Evolutionary conservation across 2,329 filamentous ascomycete species (phyloP), one percentile per base, ranked within the genome.

Genomic region (Periconia macrospinosa): DNA sequence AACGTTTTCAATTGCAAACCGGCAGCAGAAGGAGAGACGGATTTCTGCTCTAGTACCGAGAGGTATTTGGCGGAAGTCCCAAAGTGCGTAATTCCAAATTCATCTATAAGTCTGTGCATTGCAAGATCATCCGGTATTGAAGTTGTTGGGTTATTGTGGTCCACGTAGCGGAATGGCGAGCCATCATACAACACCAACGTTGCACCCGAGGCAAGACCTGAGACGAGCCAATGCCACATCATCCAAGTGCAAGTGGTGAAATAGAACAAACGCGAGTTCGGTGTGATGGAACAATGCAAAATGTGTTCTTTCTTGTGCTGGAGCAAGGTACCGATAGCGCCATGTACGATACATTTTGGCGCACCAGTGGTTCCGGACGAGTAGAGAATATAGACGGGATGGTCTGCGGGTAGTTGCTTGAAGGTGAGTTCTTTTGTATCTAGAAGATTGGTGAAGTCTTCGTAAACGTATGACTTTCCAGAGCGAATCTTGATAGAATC

Each of bases 161-260:
- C 66, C 3, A 74, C 46, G 49, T 76, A 80, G 50, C 79, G 78
- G 79, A 97, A 97, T 0, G 94, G 94, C 0, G 91, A 96, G 45
- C 94, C 94, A 49, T 96, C 91, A 75, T 97, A 99, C 3, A 97
- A 81, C 18, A 97, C 82, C 13, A 97, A 79, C 0, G 91, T 93
- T 11, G 90, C 84, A 49, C 93, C 93, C 30, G 86, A 87, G 10
- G 92, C 90, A 3, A 97, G 85, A 6, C 88, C 91, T 1, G 91
- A 93, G 18, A 97, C 84, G 41, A 92, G 87, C 92, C 93, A 97
- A 72, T 97, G 93, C 92, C 92, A 97, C 93, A 97, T 97, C 92
- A 99, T 97, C 94, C 92, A 97, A 0, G 91, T 95, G 11, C 89
- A 92, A 3, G 92, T 97, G 1, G 92, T 96, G 77, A 92, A 97